These are phyloP conservation scores for Alternaria panax DNA, from an alignment of 2,329 filamentous ascomycete genomes.

Conservation along the genomic window DNA sequence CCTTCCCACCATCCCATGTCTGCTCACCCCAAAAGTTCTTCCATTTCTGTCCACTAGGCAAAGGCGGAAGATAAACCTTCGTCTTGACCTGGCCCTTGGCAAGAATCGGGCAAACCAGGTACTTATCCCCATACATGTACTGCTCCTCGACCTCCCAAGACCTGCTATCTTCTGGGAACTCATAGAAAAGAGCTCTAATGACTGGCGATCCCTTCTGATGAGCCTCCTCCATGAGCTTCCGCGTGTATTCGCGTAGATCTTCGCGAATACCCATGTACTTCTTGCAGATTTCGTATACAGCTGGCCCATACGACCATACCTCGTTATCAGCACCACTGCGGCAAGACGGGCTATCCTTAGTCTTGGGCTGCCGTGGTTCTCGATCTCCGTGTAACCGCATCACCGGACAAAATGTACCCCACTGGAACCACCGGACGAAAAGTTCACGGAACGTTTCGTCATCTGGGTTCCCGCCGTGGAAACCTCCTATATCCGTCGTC, in stretches of 20 bases:
- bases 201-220: constrained; percentile 67
- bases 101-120: constrained; percentile 66
- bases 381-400: constrained; percentile 73
- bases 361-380: constrained; percentile 63
- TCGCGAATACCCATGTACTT: constrained; percentile 68
- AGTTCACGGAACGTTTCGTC: constrained; percentile 67
- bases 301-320: constrained; percentile 70
- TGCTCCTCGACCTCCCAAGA: constrained; percentile 67
- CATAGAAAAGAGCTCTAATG: constrained; percentile 69
- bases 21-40: constrained; percentile 48
- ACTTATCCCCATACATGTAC: constrained; percentile 70
- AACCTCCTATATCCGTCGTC: constrained; percentile 75
- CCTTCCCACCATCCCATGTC: constrained; percentile 50
- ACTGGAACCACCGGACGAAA: constrained; percentile 74
- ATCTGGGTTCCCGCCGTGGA: constrained; percentile 68
- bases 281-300: constrained; percentile 66
- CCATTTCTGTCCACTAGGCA: constrained; percentile 51
- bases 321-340: constrained; percentile 65
- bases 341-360: constrained; percentile 48
- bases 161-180: constrained; percentile 64
- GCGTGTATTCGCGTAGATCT: constrained; percentile 64
- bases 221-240: constrained; percentile 65
- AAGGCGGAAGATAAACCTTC: constrained; percentile 61
- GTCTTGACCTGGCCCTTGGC: constrained; percentile 55
- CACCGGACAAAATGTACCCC: constrained; percentile 71